Base-by-base conservation (phyloP, 2,329 filamentous ascomycete species). In the Stachybotrys echinatus region DNA sequence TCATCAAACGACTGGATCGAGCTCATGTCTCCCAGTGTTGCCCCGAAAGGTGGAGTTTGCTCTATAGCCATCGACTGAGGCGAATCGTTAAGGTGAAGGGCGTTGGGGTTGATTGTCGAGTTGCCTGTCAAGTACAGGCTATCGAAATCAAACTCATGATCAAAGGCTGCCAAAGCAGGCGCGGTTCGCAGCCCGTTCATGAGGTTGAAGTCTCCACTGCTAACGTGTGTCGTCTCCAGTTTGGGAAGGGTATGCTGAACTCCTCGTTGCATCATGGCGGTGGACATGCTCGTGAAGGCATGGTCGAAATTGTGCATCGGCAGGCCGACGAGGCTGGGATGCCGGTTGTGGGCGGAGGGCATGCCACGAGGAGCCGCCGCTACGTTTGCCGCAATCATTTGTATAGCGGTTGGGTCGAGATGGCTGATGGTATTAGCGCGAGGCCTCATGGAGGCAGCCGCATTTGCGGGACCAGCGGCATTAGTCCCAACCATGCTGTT, bases 391-490 rank as follows among this genome's bases (percentile, higher is more conserved):
- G 89, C 77, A 70, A 94, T 81, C 10, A 34, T 10, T 59, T 86
- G 88, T 66, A 95, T 80, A 39, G 85, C 82, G 48, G 79, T 77
- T 50, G 83, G 81, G 65, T 96, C 94, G 50, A 97, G 84, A 67
- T 97, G 92, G 64, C 92, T 94, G 63, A 99, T 95, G 37, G 94
- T 99, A 65, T 97, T 97, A 49, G 94, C 92, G 60, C 94, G 80
- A 20, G 92, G 94, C 56, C 94, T 81, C 82, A 92, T 92, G 12
- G 79, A 76, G 48, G 77, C 75, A 42, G 70, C 64, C 47, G 70
- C 72, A 45, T 72, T 72, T 17, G 71, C 68, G 50, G 73, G 71
- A 31, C 71, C 74, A 43, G 68, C 64, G 23, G 71, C 68, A 55
- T 67, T 73, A 38, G 70, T 57, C 58, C 81, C 84, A 45, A 86